Conservation (phyloP, 2,329 filamentous ascomycete species). For the Ascochyta viciae-villosae region DNA sequence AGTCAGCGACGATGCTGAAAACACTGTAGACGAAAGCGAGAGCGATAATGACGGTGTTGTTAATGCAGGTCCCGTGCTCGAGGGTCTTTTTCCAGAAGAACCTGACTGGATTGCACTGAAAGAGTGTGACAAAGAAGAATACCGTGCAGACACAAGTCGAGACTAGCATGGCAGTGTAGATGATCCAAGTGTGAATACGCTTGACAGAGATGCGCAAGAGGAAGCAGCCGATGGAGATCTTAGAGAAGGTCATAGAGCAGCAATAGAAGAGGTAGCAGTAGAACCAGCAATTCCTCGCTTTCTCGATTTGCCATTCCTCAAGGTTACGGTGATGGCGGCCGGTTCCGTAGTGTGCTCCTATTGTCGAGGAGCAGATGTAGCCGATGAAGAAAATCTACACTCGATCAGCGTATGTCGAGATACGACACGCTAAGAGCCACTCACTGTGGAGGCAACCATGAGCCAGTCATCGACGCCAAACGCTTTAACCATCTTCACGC, state of each 20-base stretch:
- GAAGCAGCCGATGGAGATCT: conserved; percentile 44
- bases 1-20: conserved; percentile 57
- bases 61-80: conserved; percentile 52
- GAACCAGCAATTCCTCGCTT: conserved; percentile 41
- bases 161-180: conserved; percentile 48
- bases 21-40: conserved; percentile 57
- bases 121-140: conserved; percentile 57
- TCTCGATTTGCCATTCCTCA: conserved; percentile 24
- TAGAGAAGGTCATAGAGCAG: conserved; percentile 41
- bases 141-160: conserved; percentile 46
- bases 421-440: background rate
- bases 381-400: conserved; percentile 32
- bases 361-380: conserved; percentile 35
- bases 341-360: conserved; percentile 41
- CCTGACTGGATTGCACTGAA: conserved; percentile 59
- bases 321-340: conserved; percentile 40
- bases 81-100: conserved; percentile 57
- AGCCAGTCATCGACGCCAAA: conserved; percentile 48
- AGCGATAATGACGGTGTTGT: conserved; percentile 49
- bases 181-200: conserved; percentile 44
- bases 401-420: conserved; percentile 2
- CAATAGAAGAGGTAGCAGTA: conserved; percentile 46
- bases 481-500: conserved; percentile 43
- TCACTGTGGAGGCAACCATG: conserved; percentile 43
- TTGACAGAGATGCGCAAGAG: conserved; percentile 41